A percentile compares a stretch with the other conserved stretches of the same genome.
These are phyloP conservation scores for Blastocystis sp. DNA, from an alignment of 352 stramenopile genomes.

Conservation along the genomic window DNA sequence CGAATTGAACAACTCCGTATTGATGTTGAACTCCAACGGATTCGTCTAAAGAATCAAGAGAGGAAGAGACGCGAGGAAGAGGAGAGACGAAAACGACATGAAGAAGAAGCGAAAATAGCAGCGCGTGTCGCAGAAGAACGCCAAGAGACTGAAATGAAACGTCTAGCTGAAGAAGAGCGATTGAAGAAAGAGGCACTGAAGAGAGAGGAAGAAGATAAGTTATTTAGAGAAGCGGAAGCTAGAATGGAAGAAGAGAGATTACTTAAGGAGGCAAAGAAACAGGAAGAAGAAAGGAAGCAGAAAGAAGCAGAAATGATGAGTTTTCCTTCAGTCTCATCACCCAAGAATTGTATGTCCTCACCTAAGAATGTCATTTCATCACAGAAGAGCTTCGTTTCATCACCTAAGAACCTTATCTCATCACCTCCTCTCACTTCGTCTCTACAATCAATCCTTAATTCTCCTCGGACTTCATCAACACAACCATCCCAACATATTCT, in stretches of 20 bases:
- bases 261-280: neutral
- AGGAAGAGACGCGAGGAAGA: neutral
- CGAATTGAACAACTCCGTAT: neutral
- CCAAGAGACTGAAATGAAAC: neutral
- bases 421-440: too few species aligned
- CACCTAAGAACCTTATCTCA: too few species aligned
- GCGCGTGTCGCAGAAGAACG: neutral
- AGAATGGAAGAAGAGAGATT: neutral
- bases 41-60: neutral
- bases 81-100: neutral
- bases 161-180: neutral
- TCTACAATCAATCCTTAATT: too few species aligned
- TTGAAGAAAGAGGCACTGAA: neutral
- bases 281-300: neutral
- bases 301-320: neutral
- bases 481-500: too few species aligned
- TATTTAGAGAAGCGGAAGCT: neutral
- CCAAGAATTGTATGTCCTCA: too few species aligned
- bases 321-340: neutral
- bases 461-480: too few species aligned
- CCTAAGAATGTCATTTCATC: too few species aligned
- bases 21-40: neutral
- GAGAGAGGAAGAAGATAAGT: neutral
- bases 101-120: neutral
- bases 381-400: too few species aligned